Percentiles rank a stretch among this genome's conserved stretches.
Conservation (phyloP, 495 filamentous ascomycete genomes). For the Lindgomyces ingoldianus region DNA sequence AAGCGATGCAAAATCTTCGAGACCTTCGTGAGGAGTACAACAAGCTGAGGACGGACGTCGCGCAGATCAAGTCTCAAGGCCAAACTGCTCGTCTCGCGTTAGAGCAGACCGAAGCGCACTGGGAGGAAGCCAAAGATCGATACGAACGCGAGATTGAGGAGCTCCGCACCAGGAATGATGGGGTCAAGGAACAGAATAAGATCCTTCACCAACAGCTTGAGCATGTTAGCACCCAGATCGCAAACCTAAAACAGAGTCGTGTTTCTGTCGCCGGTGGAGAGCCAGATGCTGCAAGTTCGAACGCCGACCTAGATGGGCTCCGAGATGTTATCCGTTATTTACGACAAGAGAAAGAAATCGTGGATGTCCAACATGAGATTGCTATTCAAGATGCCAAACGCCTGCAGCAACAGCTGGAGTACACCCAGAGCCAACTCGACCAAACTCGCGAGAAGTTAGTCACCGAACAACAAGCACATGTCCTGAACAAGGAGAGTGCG, state of each 20-base stretch:
- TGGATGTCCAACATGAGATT: conserved; percentile 90
- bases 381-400: conserved; percentile 82
- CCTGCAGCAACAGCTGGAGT: conserved; percentile 84
- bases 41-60: conserved; percentile 72
- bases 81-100: conserved; percentile 79
- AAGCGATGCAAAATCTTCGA: conserved; percentile 82
- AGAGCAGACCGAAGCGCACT: conserved; percentile 79
- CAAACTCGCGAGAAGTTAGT: conserved; percentile 81
- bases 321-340: conserved; percentile 88
- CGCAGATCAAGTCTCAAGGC: conserved; percentile 69
- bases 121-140: conserved; percentile 74
- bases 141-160: conserved; percentile 84
- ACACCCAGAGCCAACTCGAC: conserved; percentile 82
- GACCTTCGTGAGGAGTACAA: conserved; percentile 76
- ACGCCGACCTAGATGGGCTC: conserved; percentile 65
- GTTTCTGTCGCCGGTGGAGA: conserved; percentile 51
- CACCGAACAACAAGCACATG: conserved; percentile 77
- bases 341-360: conserved; percentile 95
- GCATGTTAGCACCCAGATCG: conserved; percentile 73
- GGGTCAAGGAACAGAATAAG: conserved; percentile 81
- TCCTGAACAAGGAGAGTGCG: conserved; percentile 67
- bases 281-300: conserved; percentile 45
- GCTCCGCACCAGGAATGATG: conserved; percentile 72
- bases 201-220: conserved; percentile 87
- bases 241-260: conserved; percentile 72